These are phyloP conservation scores for Russula olivacea DNA, from an alignment of 768 basidiomycete genomes.

Conservation along the genomic window DNA sequence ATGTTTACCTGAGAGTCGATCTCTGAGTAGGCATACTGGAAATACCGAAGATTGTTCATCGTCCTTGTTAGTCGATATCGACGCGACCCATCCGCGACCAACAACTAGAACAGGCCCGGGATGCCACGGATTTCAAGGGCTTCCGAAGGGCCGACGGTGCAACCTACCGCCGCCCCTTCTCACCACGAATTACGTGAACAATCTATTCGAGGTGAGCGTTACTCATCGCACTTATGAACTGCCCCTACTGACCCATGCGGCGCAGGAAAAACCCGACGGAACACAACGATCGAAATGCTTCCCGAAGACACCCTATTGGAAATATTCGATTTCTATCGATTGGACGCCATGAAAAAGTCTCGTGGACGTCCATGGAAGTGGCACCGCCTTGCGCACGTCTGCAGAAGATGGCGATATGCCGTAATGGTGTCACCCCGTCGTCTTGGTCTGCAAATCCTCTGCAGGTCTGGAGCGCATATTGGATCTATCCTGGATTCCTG, in stretches of 20 bases:
- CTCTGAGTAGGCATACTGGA: too few relatives aligned
- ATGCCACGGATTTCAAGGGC: too few relatives aligned
- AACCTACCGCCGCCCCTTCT: too few relatives aligned
- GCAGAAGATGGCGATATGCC: not conserved
- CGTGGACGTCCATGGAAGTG: not conserved
- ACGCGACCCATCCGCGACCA: too few relatives aligned
- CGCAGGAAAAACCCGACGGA: not conserved
- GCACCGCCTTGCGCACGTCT: constrained; percentile 1
- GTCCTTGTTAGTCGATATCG: too few relatives aligned
- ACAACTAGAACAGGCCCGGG: too few relatives aligned
- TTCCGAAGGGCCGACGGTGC: too few relatives aligned
- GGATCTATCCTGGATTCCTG: not conserved
- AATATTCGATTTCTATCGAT: not conserved
- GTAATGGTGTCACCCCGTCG: not conserved
- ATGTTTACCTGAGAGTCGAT: too few relatives aligned
- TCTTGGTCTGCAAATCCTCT: not conserved
- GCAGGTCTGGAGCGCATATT: not conserved
- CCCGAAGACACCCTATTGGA: not conserved
- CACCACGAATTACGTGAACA: not conserved
- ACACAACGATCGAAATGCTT: not conserved
- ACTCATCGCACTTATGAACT: not conserved
- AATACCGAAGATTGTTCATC: too few relatives aligned
- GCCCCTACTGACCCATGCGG: not conserved
- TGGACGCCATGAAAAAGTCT: not conserved
- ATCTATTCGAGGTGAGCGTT: not conserved